Percentiles rank a stretch among this genome's conserved stretches.
Conservation (phyloP, 1,284 basidiomycete species). For the Peniophora sp. region DNA sequence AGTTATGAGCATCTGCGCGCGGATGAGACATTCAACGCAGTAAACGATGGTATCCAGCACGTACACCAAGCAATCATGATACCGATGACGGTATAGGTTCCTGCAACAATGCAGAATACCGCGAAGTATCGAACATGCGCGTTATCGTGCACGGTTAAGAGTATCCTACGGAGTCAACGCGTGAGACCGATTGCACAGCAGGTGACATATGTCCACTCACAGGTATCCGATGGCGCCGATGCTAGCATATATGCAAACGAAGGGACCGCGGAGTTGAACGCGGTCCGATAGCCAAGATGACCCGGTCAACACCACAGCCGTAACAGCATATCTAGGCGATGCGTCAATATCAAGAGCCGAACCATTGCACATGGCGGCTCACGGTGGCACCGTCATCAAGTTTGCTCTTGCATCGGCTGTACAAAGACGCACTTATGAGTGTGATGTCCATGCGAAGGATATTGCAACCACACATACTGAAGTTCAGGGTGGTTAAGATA, state of each 20-base stretch:
- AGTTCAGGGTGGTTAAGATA: slow-evolving; percentile 68
- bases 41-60: slow-evolving; percentile 16
- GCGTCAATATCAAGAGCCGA: too few species aligned
- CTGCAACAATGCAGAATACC: slow-evolving; percentile 60
- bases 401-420: slow-evolving; percentile 50
- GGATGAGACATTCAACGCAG: not conserved
- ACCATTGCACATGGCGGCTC: too few species aligned
- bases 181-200: slow-evolving; percentile 13
- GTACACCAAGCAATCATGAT: slow-evolving; percentile 68
- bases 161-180: slow-evolving; percentile 33
- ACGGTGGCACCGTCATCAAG: slow-evolving; percentile 75
- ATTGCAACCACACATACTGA: slow-evolving; percentile 32
- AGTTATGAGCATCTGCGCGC: slow-evolving; percentile 55
- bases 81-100: slow-evolving; percentile 63
- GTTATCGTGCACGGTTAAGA: slow-evolving; percentile 37
- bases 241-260: slow-evolving; percentile 39
- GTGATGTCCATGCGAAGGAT: not conserved
- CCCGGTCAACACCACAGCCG: slow-evolving; percentile 57
- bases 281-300: slow-evolving; percentile 67
- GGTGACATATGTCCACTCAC: slow-evolving; percentile 26
- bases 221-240: slow-evolving; percentile 61
- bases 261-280: slow-evolving; percentile 60
- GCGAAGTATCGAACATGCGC: slow-evolving; percentile 57
- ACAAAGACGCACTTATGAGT: not conserved
- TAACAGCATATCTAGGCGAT: slow-evolving; percentile 39